phyloP scores from a whole-genome alignment of 192 early-diverging fungal species.

The Coemansia sp. region DNA sequence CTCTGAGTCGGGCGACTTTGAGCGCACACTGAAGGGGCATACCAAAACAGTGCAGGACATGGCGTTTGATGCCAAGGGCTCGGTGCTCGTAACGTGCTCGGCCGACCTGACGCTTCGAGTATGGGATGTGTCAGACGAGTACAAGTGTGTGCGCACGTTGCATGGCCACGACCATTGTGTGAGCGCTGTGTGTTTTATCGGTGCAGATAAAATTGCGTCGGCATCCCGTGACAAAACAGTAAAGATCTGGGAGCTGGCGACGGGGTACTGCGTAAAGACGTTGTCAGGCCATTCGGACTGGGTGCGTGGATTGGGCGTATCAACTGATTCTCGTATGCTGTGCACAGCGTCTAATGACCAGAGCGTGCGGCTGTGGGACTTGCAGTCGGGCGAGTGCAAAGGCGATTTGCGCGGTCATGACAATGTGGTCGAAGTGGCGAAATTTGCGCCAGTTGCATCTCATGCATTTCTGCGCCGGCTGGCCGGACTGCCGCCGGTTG shows the following conservation, averaged over 20 bases:
- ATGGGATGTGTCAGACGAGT: conserved; percentile 48
- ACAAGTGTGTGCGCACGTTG: conserved; percentile 80
- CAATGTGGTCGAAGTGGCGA: conserved; percentile 91
- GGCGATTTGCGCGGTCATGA: conserved; percentile 86
- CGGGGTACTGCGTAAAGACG: conserved; percentile 79
- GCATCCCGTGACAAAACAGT: conserved; percentile 89
- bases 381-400: conserved; percentile 68
- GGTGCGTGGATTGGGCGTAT: conserved; percentile 74
- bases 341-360: conserved; percentile 85
- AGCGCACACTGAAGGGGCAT: conserved; percentile 91
- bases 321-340: conserved; percentile 70
- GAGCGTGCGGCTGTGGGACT: conserved; percentile 85
- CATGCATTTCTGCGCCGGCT: conserved; percentile 70
- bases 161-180: conserved; percentile 68
- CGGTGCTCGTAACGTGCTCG: conserved; percentile 84
- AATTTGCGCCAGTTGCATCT: conserved; percentile 73
- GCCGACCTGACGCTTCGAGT: conserved; percentile 70
- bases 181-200: conserved; percentile 79
- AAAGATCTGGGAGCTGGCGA: conserved; percentile 83
- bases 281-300: conserved; percentile 82
- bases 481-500: conserved; percentile 54
- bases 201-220: conserved; percentile 79
- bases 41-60: conserved; percentile 94
- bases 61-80: conserved; percentile 80
- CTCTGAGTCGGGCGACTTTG: conserved; percentile 89